Percentiles rank a stretch among this genome's conserved stretches.
phyloP scores from a whole-genome alignment of 1,284 basidiomycete species.

The Papiliotrema terrestris region DNA sequence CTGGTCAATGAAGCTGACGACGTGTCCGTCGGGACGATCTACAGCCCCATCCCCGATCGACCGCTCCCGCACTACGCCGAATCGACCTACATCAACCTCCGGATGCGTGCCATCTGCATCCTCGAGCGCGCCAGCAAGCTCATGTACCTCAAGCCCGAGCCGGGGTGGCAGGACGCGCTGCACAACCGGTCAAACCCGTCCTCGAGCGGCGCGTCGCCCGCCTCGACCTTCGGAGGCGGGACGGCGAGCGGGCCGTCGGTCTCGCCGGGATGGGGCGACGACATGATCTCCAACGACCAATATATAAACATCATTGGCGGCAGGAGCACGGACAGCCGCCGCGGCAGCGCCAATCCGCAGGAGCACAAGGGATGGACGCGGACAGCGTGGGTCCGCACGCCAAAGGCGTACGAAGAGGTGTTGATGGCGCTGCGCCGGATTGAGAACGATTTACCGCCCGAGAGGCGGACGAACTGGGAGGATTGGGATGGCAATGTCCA shows the following conservation, averaged over 20 bases:
- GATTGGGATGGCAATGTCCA: slow-evolving; percentile 27
- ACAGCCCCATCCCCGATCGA: slow-evolving; percentile 6
- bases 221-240: too few species aligned
- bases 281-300: too few species aligned
- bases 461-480: slow-evolving; percentile 35
- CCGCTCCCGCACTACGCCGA: slow-evolving; percentile 21
- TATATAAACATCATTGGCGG: too few species aligned
- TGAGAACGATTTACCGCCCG: slow-evolving; percentile 33
- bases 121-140: slow-evolving; percentile 37
- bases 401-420: slow-evolving; percentile 35
- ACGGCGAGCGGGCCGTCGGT: too few species aligned
- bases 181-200: neutral
- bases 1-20: slow-evolving; percentile 24
- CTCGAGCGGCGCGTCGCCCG: neutral
- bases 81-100: slow-evolving; percentile 20
- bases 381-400: slow-evolving; percentile 26
- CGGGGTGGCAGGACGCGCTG: slow-evolving; percentile 18
- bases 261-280: too few species aligned
- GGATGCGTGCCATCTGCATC: slow-evolving; percentile 26
- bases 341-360: too few species aligned
- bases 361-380: slow-evolving; percentile 26
- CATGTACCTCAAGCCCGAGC: slow-evolving; percentile 37
- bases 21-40: slow-evolving; percentile 18
- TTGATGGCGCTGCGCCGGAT: slow-evolving; percentile 24
- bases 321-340: too few species aligned